phyloP scores from a whole-genome alignment of 2,329 filamentous ascomycete species.

The Nothomitra cinnamomea region DNA sequence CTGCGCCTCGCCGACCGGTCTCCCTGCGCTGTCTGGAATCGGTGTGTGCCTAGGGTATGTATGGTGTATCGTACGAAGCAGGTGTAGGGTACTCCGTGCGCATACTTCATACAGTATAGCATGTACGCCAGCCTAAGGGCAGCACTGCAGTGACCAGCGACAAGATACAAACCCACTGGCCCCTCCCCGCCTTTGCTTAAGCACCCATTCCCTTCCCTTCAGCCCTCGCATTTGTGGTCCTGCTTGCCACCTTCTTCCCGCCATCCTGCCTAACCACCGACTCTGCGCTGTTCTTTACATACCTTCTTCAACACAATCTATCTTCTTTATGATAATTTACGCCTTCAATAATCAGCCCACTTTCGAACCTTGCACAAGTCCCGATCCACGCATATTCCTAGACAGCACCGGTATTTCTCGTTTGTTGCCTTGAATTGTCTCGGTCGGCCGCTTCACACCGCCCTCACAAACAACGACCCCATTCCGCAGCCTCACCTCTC shows the following conservation, averaged over 20 bases:
- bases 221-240: conserved; percentile 1
- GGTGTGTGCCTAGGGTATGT: too few species aligned
- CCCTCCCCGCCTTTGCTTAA: not conserved
- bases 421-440: conserved; percentile 1
- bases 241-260: not conserved
- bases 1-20: too few species aligned
- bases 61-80: too few species aligned
- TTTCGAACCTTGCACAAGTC: not conserved
- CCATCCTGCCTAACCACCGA: not conserved
- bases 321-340: not conserved
- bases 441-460: not conserved
- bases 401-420: not conserved
- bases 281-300: not conserved
- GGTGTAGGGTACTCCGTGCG: too few species aligned
- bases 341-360: not conserved
- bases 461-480: not conserved
- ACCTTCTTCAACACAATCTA: not conserved
- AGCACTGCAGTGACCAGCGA: not conserved
- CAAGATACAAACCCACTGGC: not conserved
- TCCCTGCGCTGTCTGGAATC: too few species aligned
- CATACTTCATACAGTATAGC: not conserved
- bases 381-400: not conserved
- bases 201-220: not conserved
- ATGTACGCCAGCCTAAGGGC: not conserved
- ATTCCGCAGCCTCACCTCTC: not conserved